A percentile compares a stretch with the other conserved stretches of the same genome.
Evolutionary conservation across 352 stramenopile species (phyloP).

Genomic region (Phytophthora idaei): DNA sequence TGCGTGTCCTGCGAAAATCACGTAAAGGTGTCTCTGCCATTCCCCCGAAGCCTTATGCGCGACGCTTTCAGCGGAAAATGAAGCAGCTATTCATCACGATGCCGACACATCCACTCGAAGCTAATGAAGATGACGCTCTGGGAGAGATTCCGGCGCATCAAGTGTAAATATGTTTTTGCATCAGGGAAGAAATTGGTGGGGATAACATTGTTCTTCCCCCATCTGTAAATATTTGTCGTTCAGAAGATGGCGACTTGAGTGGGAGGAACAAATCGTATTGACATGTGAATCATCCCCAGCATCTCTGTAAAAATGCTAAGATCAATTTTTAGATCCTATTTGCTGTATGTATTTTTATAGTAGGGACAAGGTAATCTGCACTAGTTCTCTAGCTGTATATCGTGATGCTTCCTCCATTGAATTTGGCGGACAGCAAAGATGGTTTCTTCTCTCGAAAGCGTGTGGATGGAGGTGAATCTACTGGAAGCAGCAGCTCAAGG

Average conservation of each 20-base stretch:
- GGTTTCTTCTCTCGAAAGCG: slow-evolving; percentile 45
- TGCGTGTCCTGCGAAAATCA: slow-evolving; percentile 77
- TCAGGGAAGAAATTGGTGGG: neutral
- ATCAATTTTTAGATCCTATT: slow-evolving; percentile 19
- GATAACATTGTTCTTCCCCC: neutral
- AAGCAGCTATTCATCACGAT: slow-evolving; percentile 79
- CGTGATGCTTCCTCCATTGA: slow-evolving; percentile 53
- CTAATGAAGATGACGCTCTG: slow-evolving; percentile 43
- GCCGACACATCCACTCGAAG: slow-evolving; percentile 33
- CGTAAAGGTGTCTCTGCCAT: slow-evolving; percentile 78
- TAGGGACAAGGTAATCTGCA: neutral
- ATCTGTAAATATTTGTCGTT: slow-evolving; percentile 15
- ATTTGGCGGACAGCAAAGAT: slow-evolving; percentile 39
- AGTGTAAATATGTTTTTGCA: slow-evolving; percentile 32
- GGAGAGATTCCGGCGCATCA: slow-evolving; percentile 26
- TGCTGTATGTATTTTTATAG: slow-evolving; percentile 23
- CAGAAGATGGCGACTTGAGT: neutral
- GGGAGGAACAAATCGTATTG: slow-evolving; percentile 24
- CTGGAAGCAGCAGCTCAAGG: slow-evolving; percentile 14
- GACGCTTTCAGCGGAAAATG: slow-evolving; percentile 88
- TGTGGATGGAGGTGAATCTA: slow-evolving; percentile 23
- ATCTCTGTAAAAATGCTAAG: slow-evolving; percentile 14
- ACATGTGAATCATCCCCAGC: slow-evolving; percentile 10
- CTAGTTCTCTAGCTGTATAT: no score
- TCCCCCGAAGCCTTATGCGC: slow-evolving; percentile 67